Base-by-base conservation (phyloP, 2,329 filamentous ascomycete species). In the Gnomoniopsis smithogilvyi region DNA sequence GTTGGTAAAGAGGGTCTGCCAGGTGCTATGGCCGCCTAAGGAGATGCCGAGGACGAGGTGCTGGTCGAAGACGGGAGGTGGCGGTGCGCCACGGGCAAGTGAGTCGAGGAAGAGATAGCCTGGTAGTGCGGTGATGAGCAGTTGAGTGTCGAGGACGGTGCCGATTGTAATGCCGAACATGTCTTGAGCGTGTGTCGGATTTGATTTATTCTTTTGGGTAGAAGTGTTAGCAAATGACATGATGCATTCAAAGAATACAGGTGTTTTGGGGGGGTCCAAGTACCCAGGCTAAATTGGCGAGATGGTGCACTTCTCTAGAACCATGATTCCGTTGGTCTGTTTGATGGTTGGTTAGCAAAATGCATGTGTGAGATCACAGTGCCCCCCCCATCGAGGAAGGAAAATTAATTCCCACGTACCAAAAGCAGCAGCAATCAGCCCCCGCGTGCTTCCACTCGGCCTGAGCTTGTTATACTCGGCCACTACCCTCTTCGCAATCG, bases 251-350 rank as follows among this genome's bases (percentile, higher is more conserved):
- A 4, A 30, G 26, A 30, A n/a, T n/a, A n/a, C n/a, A n/a, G n/a
- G n/a, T n/a, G n/a, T n/a, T n/a, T n/a, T 30, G 26, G 26, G 26
- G 26, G 8, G 26, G 26, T 30, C 26, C 26, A n/a, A n/a, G 26
- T 30, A 30, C 26, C 26, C 26, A 30, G 26, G 26, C 26, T 65
- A 88, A 79, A 71, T 97, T 98, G 26, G 89, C 86, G 19, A 80
- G 65, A 8, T 82, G 75, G 66, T 88, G 81, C 2, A 94, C 83
- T 60, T 86, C 73, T 56, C 95, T 79, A 2, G 83, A 81, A 26
- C 95, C 95, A 74, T 98, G 95, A 72, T 98, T 98, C 49, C 94
- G 84, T 77, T 96, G 92, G 74, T 98, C 95, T 62, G 34, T 17
- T 14, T 62, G 34, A 10, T 14, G 46, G 51, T 34, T 12, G 33